Percentiles rank a stretch among this genome's conserved stretches.
Evolutionary conservation across 805 yeast genomes (phyloP).

Genomic region (Blastobotrys muscicola): DNA sequence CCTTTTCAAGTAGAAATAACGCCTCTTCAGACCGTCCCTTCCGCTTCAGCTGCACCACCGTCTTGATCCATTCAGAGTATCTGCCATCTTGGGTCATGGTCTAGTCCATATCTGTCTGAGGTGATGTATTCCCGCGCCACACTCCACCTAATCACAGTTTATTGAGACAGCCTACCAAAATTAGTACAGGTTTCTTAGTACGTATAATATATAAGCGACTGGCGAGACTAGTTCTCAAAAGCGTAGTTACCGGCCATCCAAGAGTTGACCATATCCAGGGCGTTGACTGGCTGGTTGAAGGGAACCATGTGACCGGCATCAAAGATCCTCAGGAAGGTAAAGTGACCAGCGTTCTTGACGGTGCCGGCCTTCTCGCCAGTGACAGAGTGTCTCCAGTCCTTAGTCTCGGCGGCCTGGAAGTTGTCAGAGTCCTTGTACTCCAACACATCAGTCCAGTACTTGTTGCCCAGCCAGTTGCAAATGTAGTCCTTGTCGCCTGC

Average conservation of each 20-base stretch:
- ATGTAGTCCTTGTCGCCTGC: conserved; percentile 87
- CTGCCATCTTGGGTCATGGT: background rate
- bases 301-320: conserved; percentile 96
- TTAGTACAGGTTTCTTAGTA: too few relatives aligned
- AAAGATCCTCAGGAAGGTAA: conserved; percentile 70
- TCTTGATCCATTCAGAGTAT: conserved; percentile 12
- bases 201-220: too few relatives aligned
- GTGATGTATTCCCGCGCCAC: too few relatives aligned
- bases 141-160: background rate
- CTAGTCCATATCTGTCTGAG: too few relatives aligned
- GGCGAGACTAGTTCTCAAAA: too few relatives aligned
- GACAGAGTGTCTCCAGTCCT: conserved; percentile 16
- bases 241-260: conserved; percentile 36
- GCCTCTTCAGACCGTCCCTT: conserved; percentile 43
- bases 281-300: conserved; percentile 60
- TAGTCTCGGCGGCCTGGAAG: conserved; percentile 32
- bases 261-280: conserved; percentile 70
- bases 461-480: conserved; percentile 83
- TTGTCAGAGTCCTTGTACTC: conserved; percentile 47
- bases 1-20: conserved; percentile 49
- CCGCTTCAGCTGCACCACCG: conserved; percentile 35
- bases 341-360: conserved; percentile 49
- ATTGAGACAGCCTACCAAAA: background rate
- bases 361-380: conserved; percentile 40
- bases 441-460: conserved; percentile 64